Percentiles rank a stretch among this genome's conserved stretches.
Conservation (phyloP, 2,329 filamentous ascomycete genomes). For the Emericellopsis atlantica region DNA sequence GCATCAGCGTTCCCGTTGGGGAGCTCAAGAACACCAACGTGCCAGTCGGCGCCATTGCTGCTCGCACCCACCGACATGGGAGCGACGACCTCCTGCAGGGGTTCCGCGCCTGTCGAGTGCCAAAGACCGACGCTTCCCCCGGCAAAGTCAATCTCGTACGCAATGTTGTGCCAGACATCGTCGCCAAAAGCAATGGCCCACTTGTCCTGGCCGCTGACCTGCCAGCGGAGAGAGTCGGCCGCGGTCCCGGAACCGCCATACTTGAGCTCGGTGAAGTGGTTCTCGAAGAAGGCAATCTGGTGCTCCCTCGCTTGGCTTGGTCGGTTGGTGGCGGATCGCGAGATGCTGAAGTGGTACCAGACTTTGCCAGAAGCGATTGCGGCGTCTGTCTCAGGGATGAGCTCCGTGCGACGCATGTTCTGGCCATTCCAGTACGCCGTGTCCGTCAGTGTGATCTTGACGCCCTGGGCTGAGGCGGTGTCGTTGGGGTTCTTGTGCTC, state of each 20-base stretch:
- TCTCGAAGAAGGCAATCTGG: constrained; percentile 51
- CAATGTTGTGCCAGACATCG: constrained; percentile 62
- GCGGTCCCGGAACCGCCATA: constrained; percentile 39
- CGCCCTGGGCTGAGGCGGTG: constrained; percentile 46
- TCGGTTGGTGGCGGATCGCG: constrained; percentile 43
- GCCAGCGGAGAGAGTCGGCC: constrained; percentile 50
- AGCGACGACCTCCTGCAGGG: constrained; percentile 43
- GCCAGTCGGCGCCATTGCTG: constrained; percentile 60
- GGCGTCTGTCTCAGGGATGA: constrained; percentile 58
- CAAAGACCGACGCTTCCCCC: constrained; percentile 52
- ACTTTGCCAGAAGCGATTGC: constrained; percentile 54
- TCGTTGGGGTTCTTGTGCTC: constrained; percentile 55
- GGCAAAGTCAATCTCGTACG: constrained; percentile 60
- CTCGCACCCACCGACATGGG: constrained; percentile 47
- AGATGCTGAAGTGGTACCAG: constrained; percentile 62
- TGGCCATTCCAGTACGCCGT: constrained; percentile 62
- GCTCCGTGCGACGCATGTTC: constrained; percentile 59
- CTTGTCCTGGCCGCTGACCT: constrained; percentile 43
- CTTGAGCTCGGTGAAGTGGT: constrained; percentile 65
- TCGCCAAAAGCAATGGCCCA: constrained; percentile 51
- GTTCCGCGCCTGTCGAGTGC: constrained; percentile 50
- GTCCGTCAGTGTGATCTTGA: constrained; percentile 51
- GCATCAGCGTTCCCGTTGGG: constrained; percentile 39
- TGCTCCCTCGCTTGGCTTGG: constrained; percentile 53
- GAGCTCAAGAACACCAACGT: constrained; percentile 57